phyloP scores from a whole-genome alignment of 2,329 filamentous ascomycete species.

The Dactylellina haptotyla region DNA sequence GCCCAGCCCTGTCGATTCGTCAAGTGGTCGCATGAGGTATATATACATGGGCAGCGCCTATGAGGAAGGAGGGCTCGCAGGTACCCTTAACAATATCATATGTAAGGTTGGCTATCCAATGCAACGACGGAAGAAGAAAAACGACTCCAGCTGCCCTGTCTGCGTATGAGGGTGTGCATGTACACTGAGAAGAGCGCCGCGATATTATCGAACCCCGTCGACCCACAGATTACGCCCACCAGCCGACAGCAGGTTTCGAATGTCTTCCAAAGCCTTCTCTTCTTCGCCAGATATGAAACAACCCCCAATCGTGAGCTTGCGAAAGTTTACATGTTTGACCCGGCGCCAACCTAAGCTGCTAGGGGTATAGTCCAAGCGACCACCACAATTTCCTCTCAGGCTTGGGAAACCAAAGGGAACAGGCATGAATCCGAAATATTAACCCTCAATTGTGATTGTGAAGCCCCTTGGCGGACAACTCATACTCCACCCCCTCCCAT shows the following conservation, averaged over 20 bases:
- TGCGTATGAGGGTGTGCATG: background rate
- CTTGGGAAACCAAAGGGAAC: background rate
- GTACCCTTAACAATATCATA: constrained; percentile 37
- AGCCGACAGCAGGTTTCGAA: no score
- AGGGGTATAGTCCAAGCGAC: constrained; percentile 45
- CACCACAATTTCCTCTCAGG: constrained; percentile 24
- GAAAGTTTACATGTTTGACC: no score
- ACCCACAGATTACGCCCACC: no score
- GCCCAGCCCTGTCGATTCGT: constrained; percentile 5
- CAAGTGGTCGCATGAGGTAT: constrained; percentile 32
- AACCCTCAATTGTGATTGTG: constrained; percentile 31
- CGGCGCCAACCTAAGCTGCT: constrained; percentile 30
- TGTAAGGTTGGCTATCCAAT: background rate
- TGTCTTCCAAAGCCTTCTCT: constrained; percentile 40
- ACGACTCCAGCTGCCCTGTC: background rate
- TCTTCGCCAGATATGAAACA: constrained; percentile 27
- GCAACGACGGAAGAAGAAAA: background rate
- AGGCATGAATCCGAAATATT: background rate
- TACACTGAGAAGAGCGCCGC: constrained; percentile 32
- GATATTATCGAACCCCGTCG: no score
- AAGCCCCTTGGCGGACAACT: constrained; percentile 44
- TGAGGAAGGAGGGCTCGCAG: constrained; percentile 24
- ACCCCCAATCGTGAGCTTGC: constrained; percentile 21
- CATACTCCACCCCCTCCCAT: constrained; percentile 28
- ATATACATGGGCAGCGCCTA: constrained; percentile 33